Evolutionary conservation across 257 asterid genomes (phyloP), one percentile per base, ranked within the genome.

Genomic region (Solanum ahanhuiri): DNA sequence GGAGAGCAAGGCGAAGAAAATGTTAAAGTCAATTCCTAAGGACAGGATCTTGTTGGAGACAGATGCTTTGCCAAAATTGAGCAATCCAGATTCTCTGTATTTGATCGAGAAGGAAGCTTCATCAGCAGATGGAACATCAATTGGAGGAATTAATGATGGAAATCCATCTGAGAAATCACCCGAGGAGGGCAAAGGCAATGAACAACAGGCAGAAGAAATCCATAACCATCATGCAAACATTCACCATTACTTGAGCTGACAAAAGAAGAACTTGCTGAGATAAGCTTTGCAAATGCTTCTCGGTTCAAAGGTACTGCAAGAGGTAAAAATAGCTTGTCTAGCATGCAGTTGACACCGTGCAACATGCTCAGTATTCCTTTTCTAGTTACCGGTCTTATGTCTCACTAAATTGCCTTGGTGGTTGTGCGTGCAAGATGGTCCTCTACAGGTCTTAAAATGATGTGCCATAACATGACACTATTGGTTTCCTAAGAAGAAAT

Each of bases 11-110:
- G 98, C 96, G 20, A 95, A 90, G 96, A 95, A 93, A 70, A 94
- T 97, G 94, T 48, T 95, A 90, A 94, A 94, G 85, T 85, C 94
- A 28, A 83, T 97, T 85, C 98, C 98, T 88, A 45, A 14, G 60
- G 97, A 95, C 15, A 94, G 97, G 94, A 95, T 97, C 88, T 90
- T 97, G 91, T 89, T 97, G 90, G 99, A 97, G 93, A 97, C 99
- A 1, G 98, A 95, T 89, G 99, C 96, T 83, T 89, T 86, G 28
- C 98, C 98, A 39, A 88, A 87, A 69, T 54, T 85, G 71, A 86
- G 34, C 28, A 54, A 67, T 81, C 67, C 85, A 5, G 91, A 88
- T 71, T 88, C 95, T 37, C 87, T 93, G 10, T 89, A 91, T 83
- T 72, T 85, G 87, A 54, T 93, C 33, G 91, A 75, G 48, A 64